Percentiles rank a stretch among this genome's conserved stretches.
phyloP scores from a whole-genome alignment of 108 stramenopile genomes.

The Nitzschia putrida region DNA sequence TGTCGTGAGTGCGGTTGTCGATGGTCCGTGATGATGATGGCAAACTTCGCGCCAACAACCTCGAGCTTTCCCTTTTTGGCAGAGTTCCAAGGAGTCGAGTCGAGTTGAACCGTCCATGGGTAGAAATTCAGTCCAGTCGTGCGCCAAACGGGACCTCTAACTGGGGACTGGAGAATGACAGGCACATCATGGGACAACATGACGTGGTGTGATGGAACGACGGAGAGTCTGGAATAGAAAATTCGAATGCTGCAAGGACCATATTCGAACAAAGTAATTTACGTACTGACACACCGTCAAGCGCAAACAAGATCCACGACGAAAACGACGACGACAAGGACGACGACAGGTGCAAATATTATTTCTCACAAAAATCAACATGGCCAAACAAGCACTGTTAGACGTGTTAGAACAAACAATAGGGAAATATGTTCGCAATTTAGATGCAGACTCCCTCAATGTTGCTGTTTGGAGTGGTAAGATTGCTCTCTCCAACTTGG shows the following conservation, averaged over 20 bases:
- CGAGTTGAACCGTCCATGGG: too few species aligned
- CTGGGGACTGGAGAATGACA: too few species aligned
- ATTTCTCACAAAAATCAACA: slow-evolving; percentile 22
- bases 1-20: background rate
- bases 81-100: too few species aligned
- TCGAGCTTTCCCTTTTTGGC: too few species aligned
- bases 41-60: slow-evolving; percentile 3
- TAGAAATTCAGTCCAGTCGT: too few species aligned
- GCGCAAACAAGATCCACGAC: background rate
- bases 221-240: too few species aligned
- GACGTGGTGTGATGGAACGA: too few species aligned
- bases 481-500: slow-evolving; percentile 79
- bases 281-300: too few species aligned
- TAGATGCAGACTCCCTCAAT: slow-evolving; percentile 80
- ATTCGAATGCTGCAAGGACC: too few species aligned
- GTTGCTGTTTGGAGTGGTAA: slow-evolving; percentile 90
- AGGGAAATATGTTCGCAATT: slow-evolving; percentile 83
- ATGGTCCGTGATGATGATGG: background rate
- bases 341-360: background rate
- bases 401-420: slow-evolving; percentile 85
- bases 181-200: too few species aligned
- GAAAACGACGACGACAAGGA: background rate
- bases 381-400: slow-evolving; percentile 86
- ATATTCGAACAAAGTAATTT: too few species aligned
- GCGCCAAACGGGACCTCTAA: too few species aligned